Evolutionary conservation across 2,329 filamentous ascomycete species (phyloP).

Genomic region (Sporothrix pseudoabietina): DNA sequence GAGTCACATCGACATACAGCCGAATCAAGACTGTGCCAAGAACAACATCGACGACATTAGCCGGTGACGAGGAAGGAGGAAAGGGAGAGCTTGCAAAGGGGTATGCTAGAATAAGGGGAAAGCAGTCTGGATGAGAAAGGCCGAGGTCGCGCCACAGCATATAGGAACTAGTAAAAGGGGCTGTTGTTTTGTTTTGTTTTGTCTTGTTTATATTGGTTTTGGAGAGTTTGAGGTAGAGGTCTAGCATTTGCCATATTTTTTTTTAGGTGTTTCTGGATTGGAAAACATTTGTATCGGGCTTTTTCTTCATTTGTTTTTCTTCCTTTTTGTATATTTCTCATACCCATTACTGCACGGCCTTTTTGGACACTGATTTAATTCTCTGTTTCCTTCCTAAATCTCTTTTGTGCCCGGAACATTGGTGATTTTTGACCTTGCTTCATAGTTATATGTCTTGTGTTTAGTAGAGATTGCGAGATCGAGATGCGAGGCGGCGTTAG

Average conservation of each 20-base stretch:
- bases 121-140: constrained; percentile 12
- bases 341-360: constrained; percentile 21
- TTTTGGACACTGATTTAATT: constrained; percentile 4
- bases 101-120: not conserved
- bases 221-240: not conserved
- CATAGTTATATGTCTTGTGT: not conserved
- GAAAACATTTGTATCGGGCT: constrained; percentile 15
- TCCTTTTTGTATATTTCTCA: constrained; percentile 15
- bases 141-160: constrained; percentile 12
- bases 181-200: not conserved
- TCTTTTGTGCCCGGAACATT: not conserved
- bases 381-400: not conserved
- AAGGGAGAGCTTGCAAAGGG: not conserved
- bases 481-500: not conserved
- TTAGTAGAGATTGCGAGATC: not conserved
- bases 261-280: constrained; percentile 16
- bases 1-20: not conserved
- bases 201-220: not conserved
- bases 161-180: not conserved
- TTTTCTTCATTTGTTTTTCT: not conserved
- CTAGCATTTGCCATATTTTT: constrained; percentile 5
- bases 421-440: not conserved
- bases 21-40: constrained; percentile 12
- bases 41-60: constrained; percentile 1
- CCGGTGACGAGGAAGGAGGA: constrained; percentile 12